A percentile compares a stretch with the other conserved stretches of the same genome.
Evolutionary conservation across 345 rosid species (phyloP).

Genomic region (Rhodamnia argentea): DNA sequence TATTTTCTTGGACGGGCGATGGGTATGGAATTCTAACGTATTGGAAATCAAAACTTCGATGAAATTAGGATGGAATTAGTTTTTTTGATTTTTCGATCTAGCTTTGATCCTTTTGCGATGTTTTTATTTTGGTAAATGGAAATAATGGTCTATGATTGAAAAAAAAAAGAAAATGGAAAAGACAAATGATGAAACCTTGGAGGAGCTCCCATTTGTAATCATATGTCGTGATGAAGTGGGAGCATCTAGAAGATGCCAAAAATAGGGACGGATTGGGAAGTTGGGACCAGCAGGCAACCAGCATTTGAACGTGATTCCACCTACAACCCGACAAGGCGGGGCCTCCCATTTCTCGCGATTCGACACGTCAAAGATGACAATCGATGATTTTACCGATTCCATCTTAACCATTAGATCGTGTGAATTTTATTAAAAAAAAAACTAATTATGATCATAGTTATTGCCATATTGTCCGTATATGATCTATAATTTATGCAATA

Average conservation of each 20-base stretch:
- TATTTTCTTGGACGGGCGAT: background rate
- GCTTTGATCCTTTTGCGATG: background rate
- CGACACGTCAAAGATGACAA: background rate
- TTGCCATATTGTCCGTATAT: background rate
- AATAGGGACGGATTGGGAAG: background rate
- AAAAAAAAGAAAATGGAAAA: background rate
- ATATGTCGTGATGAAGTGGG: background rate
- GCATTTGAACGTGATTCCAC: background rate
- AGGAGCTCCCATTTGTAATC: background rate
- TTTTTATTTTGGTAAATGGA: background rate
- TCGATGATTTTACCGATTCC: accelerated
- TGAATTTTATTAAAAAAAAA: background rate
- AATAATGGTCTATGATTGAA: background rate
- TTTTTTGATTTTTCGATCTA: background rate
- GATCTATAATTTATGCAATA: accelerated
- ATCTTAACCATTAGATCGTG: accelerated
- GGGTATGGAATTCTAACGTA: accelerated
- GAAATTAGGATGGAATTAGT: background rate
- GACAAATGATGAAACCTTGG: background rate
- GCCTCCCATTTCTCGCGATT: background rate
- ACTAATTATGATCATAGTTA: accelerated
- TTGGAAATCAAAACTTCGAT: background rate
- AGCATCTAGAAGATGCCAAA: background rate
- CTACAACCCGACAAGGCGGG: background rate
- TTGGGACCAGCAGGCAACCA: background rate